Evolutionary conservation across 2,329 filamentous ascomycete species (phyloP), one percentile per base, ranked within the genome.

Genomic region (Hirsutella thompsonii): DNA sequence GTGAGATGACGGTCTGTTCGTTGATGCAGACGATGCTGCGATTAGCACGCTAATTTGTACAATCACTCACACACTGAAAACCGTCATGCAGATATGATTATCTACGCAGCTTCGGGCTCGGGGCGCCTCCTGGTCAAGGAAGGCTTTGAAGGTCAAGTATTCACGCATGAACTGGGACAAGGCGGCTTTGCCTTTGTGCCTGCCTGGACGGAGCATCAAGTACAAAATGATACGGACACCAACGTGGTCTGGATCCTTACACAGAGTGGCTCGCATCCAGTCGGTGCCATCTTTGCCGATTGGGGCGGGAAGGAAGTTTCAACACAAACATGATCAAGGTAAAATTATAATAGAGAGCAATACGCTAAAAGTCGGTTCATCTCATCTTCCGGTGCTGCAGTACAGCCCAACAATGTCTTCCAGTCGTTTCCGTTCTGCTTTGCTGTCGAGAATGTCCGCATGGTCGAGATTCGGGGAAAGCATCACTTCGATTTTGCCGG

Each of bases 161-260:
- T 71, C 45, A 69, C 71, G 28, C 69, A 81, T 46, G 62, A 72
- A 16, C 64, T 87, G 6, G 57, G 58, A 1, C 66, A 74, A 0
- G 81, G 82, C 0, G 81, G 85, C 55, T 86, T 83, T 56, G 79
- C 79, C 3, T 68, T 83, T 41, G 71, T 86, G 11, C 81, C 81
- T 0, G 73, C 79, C 0, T 83, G 72, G 67, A 74, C 76, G 0
- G 80, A 86, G 55, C 79, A 86, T 58, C 79, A 84, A 55, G 70
- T 80, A 41, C 63, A 79, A 18, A 86, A 86, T 50, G 72, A 83
- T 30, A 70, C 70, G 1, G 74, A 78, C 35, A 56, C 52, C 38
- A 75, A 81, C 37, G 61, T 81, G 2, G 70, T 76, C 30, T 83
- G 79, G 76, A 69, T 83, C 10, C 70, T 85, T 36, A 74, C 77